Conservation (phyloP, 257 asterid species). For the Coffea eugenioides region DNA sequence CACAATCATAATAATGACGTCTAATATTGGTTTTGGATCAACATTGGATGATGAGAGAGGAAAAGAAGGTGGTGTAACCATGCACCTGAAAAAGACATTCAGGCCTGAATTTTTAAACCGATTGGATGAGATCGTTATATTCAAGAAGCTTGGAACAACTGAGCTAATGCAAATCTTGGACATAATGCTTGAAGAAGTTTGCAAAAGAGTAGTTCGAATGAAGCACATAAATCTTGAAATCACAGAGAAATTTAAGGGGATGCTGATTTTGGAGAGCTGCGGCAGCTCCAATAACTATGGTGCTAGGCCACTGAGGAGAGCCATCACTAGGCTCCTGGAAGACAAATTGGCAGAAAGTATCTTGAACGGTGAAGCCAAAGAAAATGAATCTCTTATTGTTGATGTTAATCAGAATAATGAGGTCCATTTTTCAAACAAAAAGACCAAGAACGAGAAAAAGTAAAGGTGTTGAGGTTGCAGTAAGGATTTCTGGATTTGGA, state of each 20-base stretch:
- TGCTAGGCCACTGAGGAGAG: conserved; percentile 79
- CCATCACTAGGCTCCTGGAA: conserved; percentile 77
- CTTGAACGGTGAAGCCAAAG: conserved; percentile 61
- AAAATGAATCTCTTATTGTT: conserved; percentile 61
- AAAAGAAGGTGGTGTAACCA: conserved; percentile 57
- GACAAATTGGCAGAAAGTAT: conserved; percentile 85
- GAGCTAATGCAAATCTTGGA: conserved; percentile 83
- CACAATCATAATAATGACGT: conserved; percentile 80
- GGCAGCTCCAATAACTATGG: conserved; percentile 60
- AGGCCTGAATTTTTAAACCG: conserved; percentile 26
- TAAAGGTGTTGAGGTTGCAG: background rate
- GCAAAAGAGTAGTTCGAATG: conserved; percentile 51
- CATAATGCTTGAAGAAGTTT: conserved; percentile 66
- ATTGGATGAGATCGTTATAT: conserved; percentile 74
- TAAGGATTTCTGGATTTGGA: too few relatives aligned
- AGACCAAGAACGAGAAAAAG: background rate
- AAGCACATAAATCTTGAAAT: conserved; percentile 64
- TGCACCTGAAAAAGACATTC: conserved; percentile 66
- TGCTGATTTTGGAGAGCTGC: conserved; percentile 55
- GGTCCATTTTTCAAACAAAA: background rate
- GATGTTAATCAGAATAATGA: conserved; percentile 61
- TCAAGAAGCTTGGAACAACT: conserved; percentile 66
- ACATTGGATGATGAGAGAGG: conserved; percentile 55
- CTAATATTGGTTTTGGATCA: conserved; percentile 72
- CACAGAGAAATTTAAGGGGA: conserved; percentile 58